Conservation (phyloP, 495 filamentous ascomycete species). For the Elaphomyces granulatus region DNA sequence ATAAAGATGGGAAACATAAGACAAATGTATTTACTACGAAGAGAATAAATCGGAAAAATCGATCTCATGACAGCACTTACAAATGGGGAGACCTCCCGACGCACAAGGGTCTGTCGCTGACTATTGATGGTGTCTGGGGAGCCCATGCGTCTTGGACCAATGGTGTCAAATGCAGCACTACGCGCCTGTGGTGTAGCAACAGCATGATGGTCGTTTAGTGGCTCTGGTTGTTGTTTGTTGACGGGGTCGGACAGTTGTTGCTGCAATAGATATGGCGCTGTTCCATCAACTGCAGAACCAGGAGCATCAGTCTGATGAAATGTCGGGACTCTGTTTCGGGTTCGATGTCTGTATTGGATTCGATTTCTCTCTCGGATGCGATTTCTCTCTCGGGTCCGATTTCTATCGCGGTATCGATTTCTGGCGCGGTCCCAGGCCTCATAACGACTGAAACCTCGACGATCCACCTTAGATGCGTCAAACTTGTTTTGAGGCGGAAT, state of each 20-base stretch:
- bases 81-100: too few species aligned
- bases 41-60: too few species aligned
- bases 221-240: background rate
- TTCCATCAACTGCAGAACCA: background rate
- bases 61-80: too few species aligned
- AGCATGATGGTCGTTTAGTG: background rate
- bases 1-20: too few species aligned
- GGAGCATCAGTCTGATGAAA: background rate
- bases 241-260: background rate
- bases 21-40: too few species aligned
- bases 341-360: too few species aligned
- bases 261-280: background rate
- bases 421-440: constrained; percentile 35
- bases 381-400: too few species aligned
- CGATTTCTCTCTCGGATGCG: too few species aligned
- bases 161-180: background rate
- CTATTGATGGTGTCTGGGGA: background rate
- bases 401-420: constrained; percentile 20
- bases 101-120: too few species aligned
- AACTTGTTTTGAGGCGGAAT: constrained; percentile 12
- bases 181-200: background rate
- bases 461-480: constrained; percentile 17
- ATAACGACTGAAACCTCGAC: constrained; percentile 35
- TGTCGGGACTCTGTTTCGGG: too few species aligned
- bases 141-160: background rate